Evolutionary conservation across 805 yeast species (phyloP), one percentile per base, ranked within the genome.

Genomic region (Candida endomychidarum): DNA sequence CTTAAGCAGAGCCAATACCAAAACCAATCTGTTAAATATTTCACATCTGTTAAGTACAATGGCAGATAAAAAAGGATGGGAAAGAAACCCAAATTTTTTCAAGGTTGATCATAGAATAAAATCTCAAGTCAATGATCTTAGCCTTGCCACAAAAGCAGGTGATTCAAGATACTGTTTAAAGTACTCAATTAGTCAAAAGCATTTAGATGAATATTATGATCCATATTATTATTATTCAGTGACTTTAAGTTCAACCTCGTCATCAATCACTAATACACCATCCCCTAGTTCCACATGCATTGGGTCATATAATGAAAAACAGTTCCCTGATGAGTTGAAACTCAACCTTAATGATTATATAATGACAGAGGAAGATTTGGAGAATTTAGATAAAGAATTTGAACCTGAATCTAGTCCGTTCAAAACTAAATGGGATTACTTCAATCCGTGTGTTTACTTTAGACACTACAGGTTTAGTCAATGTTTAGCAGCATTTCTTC

Each of bases 81-180:
- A 17, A 20, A 38, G 46, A 22, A 49, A 47, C 26, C 50, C 51
- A 3, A 49, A 49, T 23, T 49, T 49, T 29, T 38, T 40, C 25
- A 47, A 43, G 29, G 11, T 18, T 6, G 50, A 45, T 24, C 29
- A 22, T 4, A 37, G 49, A 31, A 14, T 42, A 15, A 34, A 36
- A 16, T 28, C 38, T 11, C 27, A 31, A 10, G 20, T 33, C 10
- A 38, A 49, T 18, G 41, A 40, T 11, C 23, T 47, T n/a, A 19
- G 28, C 9, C 34, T 46, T 24, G 54, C 44, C 8, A 29, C 41
- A 4, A 43, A 47, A 34, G 41, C 48, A 3, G 31, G 34, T 10
- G 24, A 37, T 22, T 45, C 53, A 3, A 44, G 54, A 34, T 50
- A 50, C 18, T 48, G 47, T 16, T 16, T 48, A 3, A 30, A 29